Base-by-base conservation (phyloP, 2,329 filamentous ascomycete species). In the Ramularia collo-cygni region DNA sequence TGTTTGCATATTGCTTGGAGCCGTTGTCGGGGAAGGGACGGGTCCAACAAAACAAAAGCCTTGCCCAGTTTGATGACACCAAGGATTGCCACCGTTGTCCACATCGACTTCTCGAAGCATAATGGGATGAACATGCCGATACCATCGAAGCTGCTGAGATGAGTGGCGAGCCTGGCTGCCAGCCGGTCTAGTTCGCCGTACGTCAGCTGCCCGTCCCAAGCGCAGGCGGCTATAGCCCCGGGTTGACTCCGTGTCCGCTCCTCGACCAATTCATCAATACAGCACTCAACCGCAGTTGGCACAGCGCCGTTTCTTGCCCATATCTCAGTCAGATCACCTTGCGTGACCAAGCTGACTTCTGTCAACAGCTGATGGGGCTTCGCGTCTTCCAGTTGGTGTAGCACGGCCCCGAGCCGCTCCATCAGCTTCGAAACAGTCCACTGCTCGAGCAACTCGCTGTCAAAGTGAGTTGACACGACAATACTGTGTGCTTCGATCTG, bases 51-150 rank as follows among this genome's bases (percentile, higher is more conserved):
- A 6, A 61, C 56, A n/a, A 51, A 58, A n/a, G 58, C 58, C 9
- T 54, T 60, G 12, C 61, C 61, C 10, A 59, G 57, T 38, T 62
- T 62, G 16, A 64, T 52, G 5, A 63, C 55, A 3, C 56, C 55
- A 8, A 64, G 52, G 56, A 62, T 60, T 2, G 60, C 58, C 10
- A 63, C 49, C 6, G 60, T 44, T 1, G 55, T 55, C 33, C 56
- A 62, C 4, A 41, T 37, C 28, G 57, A 62, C 47, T 64, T 64
- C 28, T 63, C 61, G 31, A 64, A 62, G 36, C 61, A 63, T 4
- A 59, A 58, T 4, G 61, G 60, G 1, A 64, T 58, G 26, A 62
- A 32, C n/a, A n/a, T n/a, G n/a, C n/a, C n/a, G n/a, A n/a, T n/a
- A n/a, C n/a, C n/a, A n/a, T n/a, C n/a, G n/a, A n/a, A n/a, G n/a